Evolutionary conservation across 345 rosid species (phyloP), one percentile per base, ranked within the genome.

Genomic region (Murraya koenigii): DNA sequence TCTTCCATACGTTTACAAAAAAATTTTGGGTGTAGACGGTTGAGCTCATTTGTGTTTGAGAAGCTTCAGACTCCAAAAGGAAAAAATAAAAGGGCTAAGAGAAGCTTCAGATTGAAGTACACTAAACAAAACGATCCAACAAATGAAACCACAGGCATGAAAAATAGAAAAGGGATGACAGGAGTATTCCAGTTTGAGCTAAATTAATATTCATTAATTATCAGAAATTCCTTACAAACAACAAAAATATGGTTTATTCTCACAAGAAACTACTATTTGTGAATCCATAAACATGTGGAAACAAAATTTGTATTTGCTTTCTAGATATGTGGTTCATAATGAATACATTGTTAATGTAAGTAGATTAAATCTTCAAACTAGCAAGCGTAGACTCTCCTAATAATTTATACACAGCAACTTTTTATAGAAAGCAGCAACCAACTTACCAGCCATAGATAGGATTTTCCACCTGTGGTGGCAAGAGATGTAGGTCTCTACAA

Each of bases 391-490:
- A n/a, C 30, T 7, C 66, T 61, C 59, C 81, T 75, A 85, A 71
- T 72, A 32, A 25, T 72, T 44, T 81, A 75, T 59, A 80, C n/a
- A 69, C 10, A 2, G 25, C 35, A 66, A 60, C 26, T 30, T 23
- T 30, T 6, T 33, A 11, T 23, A 69, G 60, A n/a, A 14, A 9
- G n/a, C 36, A 3, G 26, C 33, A 17, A 28, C 68, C 52, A 33
- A 33, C 76, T 85, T 82, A 92, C 94, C 93, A 92, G 47, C 93
- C 92, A 82, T 90, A 90, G 38, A 92, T 85, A 15, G 97, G 97
- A 80, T 92, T 92, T 80, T 90, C 92, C 71, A 88, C 97, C 35
- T 87, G 94, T 25, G 97, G 94, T 4, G 98, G 97, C 84, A 91
- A 83, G 78, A 96, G 92, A 78, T 82, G 84, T 52, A 96, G 92